Conservation (phyloP, 1,139 yeast species). For the Pichia sp. region DNA sequence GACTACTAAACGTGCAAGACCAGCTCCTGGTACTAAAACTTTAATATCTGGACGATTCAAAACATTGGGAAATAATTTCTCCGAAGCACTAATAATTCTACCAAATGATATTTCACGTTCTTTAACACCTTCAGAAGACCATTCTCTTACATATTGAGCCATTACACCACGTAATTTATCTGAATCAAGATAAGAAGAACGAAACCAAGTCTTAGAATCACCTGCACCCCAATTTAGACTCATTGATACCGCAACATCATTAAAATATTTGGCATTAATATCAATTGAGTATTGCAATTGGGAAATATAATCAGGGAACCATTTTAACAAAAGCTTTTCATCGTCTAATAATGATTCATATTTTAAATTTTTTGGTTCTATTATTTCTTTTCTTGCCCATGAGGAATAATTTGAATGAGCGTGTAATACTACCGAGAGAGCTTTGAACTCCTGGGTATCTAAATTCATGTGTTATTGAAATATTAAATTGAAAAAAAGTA, state of each 20-base stretch:
- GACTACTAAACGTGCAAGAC: constrained; percentile 70
- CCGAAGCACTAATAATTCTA: constrained; percentile 42
- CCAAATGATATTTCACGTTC: constrained; percentile 50
- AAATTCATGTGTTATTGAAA: background rate
- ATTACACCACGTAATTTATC: constrained; percentile 60
- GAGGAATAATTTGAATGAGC: constrained; percentile 28
- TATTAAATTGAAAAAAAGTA: too few species aligned
- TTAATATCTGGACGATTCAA: constrained; percentile 36
- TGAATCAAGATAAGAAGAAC: constrained; percentile 39
- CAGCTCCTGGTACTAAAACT: constrained; percentile 77
- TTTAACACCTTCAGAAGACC: constrained; percentile 56
- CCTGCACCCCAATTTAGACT: constrained; percentile 51
- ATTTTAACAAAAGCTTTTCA: constrained; percentile 43
- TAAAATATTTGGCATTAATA: constrained; percentile 44
- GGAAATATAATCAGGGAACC: constrained; percentile 45
- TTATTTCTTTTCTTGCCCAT: constrained; percentile 29
- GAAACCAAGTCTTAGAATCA: constrained; percentile 27
- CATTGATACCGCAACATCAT: constrained; percentile 40
- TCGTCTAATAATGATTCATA: constrained; percentile 33
- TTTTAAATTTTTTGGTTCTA: constrained; percentile 31
- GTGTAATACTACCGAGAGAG: constrained; percentile 25
- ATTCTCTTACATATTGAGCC: constrained; percentile 65
- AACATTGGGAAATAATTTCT: constrained; percentile 37
- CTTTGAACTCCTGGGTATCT: constrained; percentile 26
- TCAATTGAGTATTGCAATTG: constrained; percentile 42